phyloP scores from a whole-genome alignment of 768 basidiomycete genomes.

The Boletus coccyginus region DNA sequence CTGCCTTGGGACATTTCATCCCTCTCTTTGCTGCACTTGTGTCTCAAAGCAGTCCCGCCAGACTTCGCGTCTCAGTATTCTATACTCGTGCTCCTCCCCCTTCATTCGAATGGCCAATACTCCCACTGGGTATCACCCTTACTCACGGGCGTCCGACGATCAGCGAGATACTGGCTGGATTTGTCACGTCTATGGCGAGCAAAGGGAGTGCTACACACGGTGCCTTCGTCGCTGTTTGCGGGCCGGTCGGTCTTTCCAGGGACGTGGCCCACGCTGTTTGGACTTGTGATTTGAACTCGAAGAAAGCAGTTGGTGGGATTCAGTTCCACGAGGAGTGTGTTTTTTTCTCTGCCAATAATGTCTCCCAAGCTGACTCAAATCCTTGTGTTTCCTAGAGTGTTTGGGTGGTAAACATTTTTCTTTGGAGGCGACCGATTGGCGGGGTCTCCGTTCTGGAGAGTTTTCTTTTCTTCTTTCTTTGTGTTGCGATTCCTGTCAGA shows the following conservation, averaged over 20 bases:
- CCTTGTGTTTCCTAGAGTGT: slow-evolving; percentile 5
- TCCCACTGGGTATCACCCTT: slow-evolving; percentile 41
- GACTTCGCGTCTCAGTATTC: slow-evolving; percentile 50
- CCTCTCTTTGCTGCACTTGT: slow-evolving; percentile 47
- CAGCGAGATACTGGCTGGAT: slow-evolving; percentile 40
- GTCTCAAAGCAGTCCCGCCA: slow-evolving; percentile 39
- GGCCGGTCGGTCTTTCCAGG: slow-evolving; percentile 36
- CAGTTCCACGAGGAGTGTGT: slow-evolving; percentile 39
- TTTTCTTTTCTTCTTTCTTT: too few species aligned
- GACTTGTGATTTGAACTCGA: slow-evolving; percentile 20
- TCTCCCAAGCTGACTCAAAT: neutral
- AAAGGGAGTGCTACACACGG: slow-evolving; percentile 30
- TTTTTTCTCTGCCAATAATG: neutral
- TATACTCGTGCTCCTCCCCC: slow-evolving; percentile 47
- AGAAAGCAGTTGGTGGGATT: slow-evolving; percentile 36
- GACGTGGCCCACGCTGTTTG: slow-evolving; percentile 34
- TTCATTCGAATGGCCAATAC: slow-evolving; percentile 17
- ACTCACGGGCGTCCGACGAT: slow-evolving; percentile 53
- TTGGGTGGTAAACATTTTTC: slow-evolving; percentile 22
- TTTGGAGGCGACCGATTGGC: too few species aligned
- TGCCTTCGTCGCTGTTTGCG: slow-evolving; percentile 42
- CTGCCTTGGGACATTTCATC: slow-evolving; percentile 44
- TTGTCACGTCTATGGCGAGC: slow-evolving; percentile 40
- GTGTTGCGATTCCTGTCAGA: too few species aligned
- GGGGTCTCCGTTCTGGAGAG: too few species aligned